Evolutionary conservation across 768 basidiomycete genomes (phyloP), one percentile per base, ranked within the genome.

Genomic region (Mycena metata): DNA sequence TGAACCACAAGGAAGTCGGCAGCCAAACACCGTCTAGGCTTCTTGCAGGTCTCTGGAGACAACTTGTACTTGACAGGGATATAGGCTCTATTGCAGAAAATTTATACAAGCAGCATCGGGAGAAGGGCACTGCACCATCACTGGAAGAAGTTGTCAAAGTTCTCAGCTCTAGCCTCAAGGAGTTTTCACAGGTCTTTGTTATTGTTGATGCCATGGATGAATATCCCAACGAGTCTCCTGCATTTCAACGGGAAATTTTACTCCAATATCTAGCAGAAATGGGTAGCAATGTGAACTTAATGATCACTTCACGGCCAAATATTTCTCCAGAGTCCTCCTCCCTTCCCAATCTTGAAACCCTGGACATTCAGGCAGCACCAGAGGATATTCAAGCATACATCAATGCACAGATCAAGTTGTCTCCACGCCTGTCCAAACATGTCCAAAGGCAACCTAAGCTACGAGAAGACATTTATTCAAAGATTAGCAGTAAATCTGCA

Each of bases 161-260:
- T 13, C 54, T 55, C 35, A 55, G 39, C 3, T 55, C 54, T 24
- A 39, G 54, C 54, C 19, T 55, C 35, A 41, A n/a, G 16, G 35
- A 41, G 39, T 55, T 55, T 24, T 55, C 54, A 39, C 19, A 55
- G 39, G 54, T 55, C 12, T 55, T 55, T 21, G 21, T 55, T 55
- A 21, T 55, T 21, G 19, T 55, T 41, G 54, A 55, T 55, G 54
- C 36, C 19, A 55, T 55, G 35, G 54, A 55, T 55, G 54, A 55
- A 55, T 55, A 55, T 55, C 54, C 54, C 10, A 33, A 54, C 30
- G 30, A 30, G 30, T 30, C 30, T 30, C 30, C 30, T 30, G 30
- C 30, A 17, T 36, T 21, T 36, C 15, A 54, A 21, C 30, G 33
- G 33, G 10, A 33, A n/a, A 36, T 35, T 54, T 33, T 54, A n/a